Percentiles rank a stretch among this genome's conserved stretches.
phyloP scores from a whole-genome alignment of 257 asterid genomes.

The Gentiana straminea region DNA sequence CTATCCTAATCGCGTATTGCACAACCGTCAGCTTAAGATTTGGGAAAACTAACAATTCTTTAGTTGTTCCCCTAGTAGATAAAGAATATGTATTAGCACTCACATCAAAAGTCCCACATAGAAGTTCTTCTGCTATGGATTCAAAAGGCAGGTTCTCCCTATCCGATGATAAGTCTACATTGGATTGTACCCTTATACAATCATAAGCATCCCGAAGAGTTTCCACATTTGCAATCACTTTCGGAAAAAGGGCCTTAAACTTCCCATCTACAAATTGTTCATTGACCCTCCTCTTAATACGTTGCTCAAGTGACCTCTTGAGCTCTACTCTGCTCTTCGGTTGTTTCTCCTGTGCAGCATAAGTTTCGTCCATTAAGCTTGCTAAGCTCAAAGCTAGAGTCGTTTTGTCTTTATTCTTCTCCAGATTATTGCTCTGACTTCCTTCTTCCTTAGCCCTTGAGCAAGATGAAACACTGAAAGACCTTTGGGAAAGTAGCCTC shows the following conservation, averaged over 20 bases:
- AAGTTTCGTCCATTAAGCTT: constrained; percentile 63
- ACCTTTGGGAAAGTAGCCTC: constrained; percentile 3
- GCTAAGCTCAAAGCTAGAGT: constrained; percentile 69
- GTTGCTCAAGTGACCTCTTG: constrained; percentile 57
- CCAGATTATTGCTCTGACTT: constrained; percentile 7
- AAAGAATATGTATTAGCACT: constrained; percentile 49
- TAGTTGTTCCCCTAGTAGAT: constrained; percentile 48
- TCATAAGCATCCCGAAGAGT: constrained; percentile 78
- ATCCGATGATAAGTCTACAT: constrained; percentile 39
- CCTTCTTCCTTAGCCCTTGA: constrained; percentile 9
- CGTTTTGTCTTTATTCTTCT: constrained; percentile 21
- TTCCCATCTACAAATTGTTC: constrained; percentile 63
- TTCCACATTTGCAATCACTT: constrained; percentile 64
- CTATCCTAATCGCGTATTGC: constrained; percentile 79
- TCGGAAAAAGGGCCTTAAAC: constrained; percentile 47
- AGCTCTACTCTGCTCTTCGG: constrained; percentile 37
- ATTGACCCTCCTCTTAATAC: constrained; percentile 76
- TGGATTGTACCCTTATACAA: constrained; percentile 48
- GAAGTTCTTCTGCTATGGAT: constrained; percentile 65
- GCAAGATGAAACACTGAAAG: constrained; percentile 4
- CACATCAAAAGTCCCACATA: constrained; percentile 50
- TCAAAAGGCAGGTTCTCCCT: constrained; percentile 45
- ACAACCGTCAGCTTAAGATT: constrained; percentile 55
- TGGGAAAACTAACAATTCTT: constrained; percentile 62
- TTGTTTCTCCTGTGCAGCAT: constrained; percentile 23